Conservation (phyloP, 768 basidiomycete genomes). For the Lactifluus pinguis region DNA sequence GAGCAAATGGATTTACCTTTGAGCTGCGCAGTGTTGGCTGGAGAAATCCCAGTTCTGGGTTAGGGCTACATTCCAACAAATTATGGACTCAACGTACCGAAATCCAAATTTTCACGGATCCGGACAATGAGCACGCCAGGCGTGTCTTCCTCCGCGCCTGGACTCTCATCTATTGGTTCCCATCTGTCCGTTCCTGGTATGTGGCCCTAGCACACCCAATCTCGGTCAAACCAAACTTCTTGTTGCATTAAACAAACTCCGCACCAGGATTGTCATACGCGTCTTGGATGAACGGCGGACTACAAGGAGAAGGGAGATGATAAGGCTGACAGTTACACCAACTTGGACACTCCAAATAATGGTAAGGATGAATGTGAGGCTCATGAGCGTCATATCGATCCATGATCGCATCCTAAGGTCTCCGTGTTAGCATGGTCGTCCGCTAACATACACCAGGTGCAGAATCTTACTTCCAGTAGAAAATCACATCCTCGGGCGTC, state of each 20-base stretch:
- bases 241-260: conserved; percentile 21
- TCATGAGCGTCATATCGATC: conserved; percentile 82
- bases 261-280: conserved; percentile 82
- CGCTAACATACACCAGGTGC: not conserved
- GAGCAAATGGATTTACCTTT: conserved; percentile 47
- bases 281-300: conserved; percentile 84
- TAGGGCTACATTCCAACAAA: not conserved
- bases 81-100: conserved; percentile 44
- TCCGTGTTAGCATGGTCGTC: not conserved
- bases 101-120: conserved; percentile 85
- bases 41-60: conserved; percentile 7
- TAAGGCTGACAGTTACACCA: conserved; percentile 81
- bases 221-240: not conserved
- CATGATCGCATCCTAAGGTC: conserved; percentile 73
- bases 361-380: conserved; percentile 78
- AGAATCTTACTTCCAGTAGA: conserved; percentile 64
- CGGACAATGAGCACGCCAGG: conserved; percentile 81
- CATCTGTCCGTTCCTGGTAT: conserved; percentile 84
- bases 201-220: conserved; percentile 46
- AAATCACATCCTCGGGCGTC: conserved; percentile 78
- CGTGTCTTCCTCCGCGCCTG: conserved; percentile 71
- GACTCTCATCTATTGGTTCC: conserved; percentile 84
- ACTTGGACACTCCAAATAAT: conserved; percentile 89
- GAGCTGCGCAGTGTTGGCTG: conserved; percentile 90
- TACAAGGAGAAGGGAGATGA: conserved; percentile 81